Percentiles rank a stretch among this genome's conserved stretches.
Conservation (phyloP, 768 basidiomycete species). For the Russula lepida region DNA sequence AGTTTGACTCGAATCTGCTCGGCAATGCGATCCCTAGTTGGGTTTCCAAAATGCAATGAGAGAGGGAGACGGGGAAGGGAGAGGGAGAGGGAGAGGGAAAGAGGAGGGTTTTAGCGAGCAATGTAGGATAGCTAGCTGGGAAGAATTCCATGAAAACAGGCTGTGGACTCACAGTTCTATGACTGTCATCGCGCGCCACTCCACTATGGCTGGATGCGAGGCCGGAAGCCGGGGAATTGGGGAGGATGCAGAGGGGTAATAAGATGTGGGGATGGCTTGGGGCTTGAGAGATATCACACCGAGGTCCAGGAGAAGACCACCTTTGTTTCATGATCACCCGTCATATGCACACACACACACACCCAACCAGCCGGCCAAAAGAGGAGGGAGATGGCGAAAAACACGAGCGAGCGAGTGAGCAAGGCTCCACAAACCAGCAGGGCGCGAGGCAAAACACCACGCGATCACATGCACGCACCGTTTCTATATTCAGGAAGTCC, state of each 20-base stretch:
- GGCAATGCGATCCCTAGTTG: constrained; percentile 71
- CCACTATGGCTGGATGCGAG: constrained; percentile 85
- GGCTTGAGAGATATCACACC: constrained; percentile 67
- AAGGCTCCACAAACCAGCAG: constrained; percentile 6
- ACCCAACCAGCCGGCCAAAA: neutral
- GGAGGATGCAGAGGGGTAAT: constrained; percentile 38
- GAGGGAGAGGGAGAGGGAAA: neutral
- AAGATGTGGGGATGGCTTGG: constrained; percentile 36
- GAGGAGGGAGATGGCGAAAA: neutral
- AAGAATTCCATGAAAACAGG: neutral
- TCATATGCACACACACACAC: neutral
- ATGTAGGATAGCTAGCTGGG: neutral
- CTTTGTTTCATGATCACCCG: constrained; percentile 31
- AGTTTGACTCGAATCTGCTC: constrained; percentile 56
- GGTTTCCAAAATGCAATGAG: neutral
- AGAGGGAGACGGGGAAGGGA: no score
- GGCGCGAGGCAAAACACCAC: constrained; percentile 3
- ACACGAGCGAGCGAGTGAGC: constrained; percentile 8
- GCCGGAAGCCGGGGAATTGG: constrained; percentile 58
- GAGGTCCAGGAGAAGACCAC: constrained; percentile 81
- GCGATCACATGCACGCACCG: constrained; percentile 36
- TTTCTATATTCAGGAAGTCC: constrained; percentile 95
- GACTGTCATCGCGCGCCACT: constrained; percentile 96
- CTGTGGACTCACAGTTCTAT: constrained; percentile 61
- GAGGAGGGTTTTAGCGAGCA: neutral